Evolutionary conservation across 2,329 filamentous ascomycete species (phyloP).

Genomic region (Tolypocladium endophyticum): DNA sequence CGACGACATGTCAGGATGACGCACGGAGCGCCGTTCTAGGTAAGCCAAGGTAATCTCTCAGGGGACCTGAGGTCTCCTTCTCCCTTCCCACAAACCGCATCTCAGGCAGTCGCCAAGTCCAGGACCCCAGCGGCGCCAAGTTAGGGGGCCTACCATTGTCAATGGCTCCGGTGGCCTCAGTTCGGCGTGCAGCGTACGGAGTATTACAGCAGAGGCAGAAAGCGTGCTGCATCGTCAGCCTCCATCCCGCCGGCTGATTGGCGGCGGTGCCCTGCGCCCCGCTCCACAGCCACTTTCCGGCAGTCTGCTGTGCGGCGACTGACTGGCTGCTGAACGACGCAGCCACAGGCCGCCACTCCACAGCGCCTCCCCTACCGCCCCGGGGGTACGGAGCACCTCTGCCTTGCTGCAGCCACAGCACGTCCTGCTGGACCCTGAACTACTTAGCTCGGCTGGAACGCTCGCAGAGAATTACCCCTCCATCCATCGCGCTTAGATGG

Average conservation of each 20-base stretch:
- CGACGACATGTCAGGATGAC: background rate
- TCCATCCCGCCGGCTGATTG: background rate
- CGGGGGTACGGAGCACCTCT: no score
- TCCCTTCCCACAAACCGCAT: background rate
- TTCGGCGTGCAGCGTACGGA: no score
- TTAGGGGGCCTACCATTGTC: background rate
- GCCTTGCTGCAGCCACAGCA: no score
- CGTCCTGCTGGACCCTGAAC: background rate
- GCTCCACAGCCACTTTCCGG: background rate
- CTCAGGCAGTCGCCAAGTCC: background rate
- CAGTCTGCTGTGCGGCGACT: background rate
- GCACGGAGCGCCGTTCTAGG: background rate
- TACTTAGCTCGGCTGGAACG: no score
- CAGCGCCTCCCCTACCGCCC: no score
- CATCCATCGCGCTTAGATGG: no score
- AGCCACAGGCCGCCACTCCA: background rate
- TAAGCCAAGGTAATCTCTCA: no score
- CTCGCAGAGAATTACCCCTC: no score
- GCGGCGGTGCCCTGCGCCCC: background rate
- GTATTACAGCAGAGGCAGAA: no score
- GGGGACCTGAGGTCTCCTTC: no score
- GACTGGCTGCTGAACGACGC: background rate
- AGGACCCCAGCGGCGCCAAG: background rate
- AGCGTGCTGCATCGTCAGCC: background rate
- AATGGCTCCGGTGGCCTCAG: background rate